Base-by-base conservation (phyloP, 176 grass and related monocot species). In the Miscanthus lutarioriparius region DNA sequence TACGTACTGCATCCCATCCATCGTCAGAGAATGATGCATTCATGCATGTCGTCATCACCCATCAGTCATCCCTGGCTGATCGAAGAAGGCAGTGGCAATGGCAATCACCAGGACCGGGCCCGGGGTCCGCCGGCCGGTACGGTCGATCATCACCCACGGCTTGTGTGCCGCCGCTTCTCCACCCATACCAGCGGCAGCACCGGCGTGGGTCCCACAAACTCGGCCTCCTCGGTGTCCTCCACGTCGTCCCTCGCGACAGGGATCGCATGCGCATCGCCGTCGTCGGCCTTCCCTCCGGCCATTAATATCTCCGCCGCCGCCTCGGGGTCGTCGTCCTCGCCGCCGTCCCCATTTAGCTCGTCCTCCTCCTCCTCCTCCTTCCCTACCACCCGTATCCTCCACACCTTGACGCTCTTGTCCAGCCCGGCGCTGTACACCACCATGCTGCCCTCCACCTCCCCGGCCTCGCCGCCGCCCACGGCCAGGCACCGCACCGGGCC, bases 401-500 rank as follows among this genome's bases (percentile, higher is more conserved):
- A 97, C 23, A 93, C 95, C 87, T 97, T 97, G 36, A 97, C 92
- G 84, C 91, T 94, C 75, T 72, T 86, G 82, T 97, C 95, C 59
- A 91, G 79, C 74, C 95, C 93, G 0, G 92, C 89, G 48, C 92
- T 97, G 81, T 97, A 97, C 7, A 97, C 81, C 66, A 97, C 82
- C 88, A 95, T 85, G 64, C 92, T 91, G 0, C 93, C 87, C 2
- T 92, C 91, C 64, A 91, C 88, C 7, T 89, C 91, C 27, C 93
- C 87, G 2, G 85, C 82, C 79, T 93, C 95, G 27, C 88, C 76
- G 16, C 90, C 87, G 23, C 89, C 88, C 38, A 88, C 92, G 1
- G 88, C 92, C 23, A 97, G 80, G 92, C 92, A 97, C 15, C 95
- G 82, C 40, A 97, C 87, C 0, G 95, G 92, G 0, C 95, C 95